These are phyloP conservation scores for Rubroboletus pulcherrimus DNA, from an alignment of 768 basidiomycete genomes.

Conservation along the genomic window DNA sequence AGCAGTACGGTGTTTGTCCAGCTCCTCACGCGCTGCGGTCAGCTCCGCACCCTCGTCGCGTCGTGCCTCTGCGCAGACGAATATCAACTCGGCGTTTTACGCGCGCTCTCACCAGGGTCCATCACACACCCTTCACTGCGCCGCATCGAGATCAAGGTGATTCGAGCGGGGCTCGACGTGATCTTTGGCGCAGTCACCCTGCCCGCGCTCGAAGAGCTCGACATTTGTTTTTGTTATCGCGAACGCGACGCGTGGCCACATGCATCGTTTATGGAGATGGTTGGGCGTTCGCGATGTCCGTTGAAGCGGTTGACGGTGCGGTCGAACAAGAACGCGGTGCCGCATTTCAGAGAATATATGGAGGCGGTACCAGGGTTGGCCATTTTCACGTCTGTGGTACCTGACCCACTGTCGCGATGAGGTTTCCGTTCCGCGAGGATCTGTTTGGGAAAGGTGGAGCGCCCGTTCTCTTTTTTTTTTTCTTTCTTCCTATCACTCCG, in stretches of 20 bases:
- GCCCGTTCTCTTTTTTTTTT: neutral
- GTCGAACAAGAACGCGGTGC: constrained; percentile 19
- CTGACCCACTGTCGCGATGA: neutral
- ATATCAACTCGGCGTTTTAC: constrained; percentile 7
- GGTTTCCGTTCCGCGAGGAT: neutral
- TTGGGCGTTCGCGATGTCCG: constrained; percentile 23
- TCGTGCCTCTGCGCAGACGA: constrained; percentile 27
- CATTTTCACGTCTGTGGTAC: constrained; percentile 8
- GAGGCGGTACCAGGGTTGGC: constrained; percentile 20
- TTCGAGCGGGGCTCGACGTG: constrained; percentile 21
- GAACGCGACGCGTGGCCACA: constrained; percentile 31
- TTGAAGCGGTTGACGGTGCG: constrained; percentile 24
- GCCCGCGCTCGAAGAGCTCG: constrained; percentile 30
- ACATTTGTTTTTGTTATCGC: constrained; percentile 30
- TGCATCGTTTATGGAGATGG: constrained; percentile 19
- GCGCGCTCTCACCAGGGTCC: constrained; percentile 5
- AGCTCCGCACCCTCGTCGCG: constrained; percentile 18
- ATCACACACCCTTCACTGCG: constrained; percentile 17
- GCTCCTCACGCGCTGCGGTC: constrained; percentile 20
- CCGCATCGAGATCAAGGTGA: constrained; percentile 30
- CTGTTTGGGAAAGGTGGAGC: neutral
- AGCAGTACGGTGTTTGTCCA: constrained; percentile 21
- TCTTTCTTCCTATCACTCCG: neutral
- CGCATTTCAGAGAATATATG: constrained; percentile 23
- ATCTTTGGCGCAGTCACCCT: constrained; percentile 21